Conservation (phyloP, 2,329 filamentous ascomycete species). For the Phialocephala subalpina region DNA sequence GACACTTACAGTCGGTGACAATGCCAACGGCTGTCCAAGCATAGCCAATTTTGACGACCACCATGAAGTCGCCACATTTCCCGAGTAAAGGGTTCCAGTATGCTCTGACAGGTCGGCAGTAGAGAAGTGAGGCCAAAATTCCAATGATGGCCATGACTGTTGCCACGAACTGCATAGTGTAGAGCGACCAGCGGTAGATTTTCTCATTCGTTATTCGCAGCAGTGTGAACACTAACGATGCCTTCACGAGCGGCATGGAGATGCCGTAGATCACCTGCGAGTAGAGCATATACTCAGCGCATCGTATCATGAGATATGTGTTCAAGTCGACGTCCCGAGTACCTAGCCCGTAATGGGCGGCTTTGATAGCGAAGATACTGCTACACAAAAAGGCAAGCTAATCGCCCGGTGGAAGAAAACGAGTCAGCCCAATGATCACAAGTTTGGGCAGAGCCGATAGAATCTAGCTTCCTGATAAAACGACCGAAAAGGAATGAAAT, state of each 20-base stretch:
- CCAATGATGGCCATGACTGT: slow-evolving; percentile 13
- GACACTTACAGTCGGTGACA: slow-evolving; percentile 48
- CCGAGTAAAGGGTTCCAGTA: slow-evolving; percentile 19
- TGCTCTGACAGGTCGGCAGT: slow-evolving; percentile 13
- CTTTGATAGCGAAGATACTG: slow-evolving; percentile 14
- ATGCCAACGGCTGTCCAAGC: slow-evolving; percentile 48
- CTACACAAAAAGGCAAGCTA: slow-evolving; percentile 14
- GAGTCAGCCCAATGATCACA: not conserved
- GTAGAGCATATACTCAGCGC: slow-evolving; percentile 17
- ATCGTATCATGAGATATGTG: slow-evolving; percentile 11
- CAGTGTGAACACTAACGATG: slow-evolving; percentile 17
- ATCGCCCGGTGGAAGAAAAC: not conserved
- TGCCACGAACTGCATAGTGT: slow-evolving; percentile 14
- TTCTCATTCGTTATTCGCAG: slow-evolving; percentile 17
- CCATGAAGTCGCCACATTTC: slow-evolving; percentile 38
- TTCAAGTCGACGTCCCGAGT: slow-evolving; percentile 17
- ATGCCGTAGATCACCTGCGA: slow-evolving; percentile 15
- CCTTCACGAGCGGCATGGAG: slow-evolving; percentile 19
- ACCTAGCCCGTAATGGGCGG: slow-evolving; percentile 11
- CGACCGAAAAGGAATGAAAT: not conserved
- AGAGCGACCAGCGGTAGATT: slow-evolving; percentile 17
- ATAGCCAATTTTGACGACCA: slow-evolving; percentile 44
- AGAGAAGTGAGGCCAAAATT: slow-evolving; percentile 15
- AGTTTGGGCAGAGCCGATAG: not conserved
- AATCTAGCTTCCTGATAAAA: not conserved